These are phyloP conservation scores for Galium porrigens DNA, from an alignment of 305 asterid genomes.

Conservation along the genomic window DNA sequence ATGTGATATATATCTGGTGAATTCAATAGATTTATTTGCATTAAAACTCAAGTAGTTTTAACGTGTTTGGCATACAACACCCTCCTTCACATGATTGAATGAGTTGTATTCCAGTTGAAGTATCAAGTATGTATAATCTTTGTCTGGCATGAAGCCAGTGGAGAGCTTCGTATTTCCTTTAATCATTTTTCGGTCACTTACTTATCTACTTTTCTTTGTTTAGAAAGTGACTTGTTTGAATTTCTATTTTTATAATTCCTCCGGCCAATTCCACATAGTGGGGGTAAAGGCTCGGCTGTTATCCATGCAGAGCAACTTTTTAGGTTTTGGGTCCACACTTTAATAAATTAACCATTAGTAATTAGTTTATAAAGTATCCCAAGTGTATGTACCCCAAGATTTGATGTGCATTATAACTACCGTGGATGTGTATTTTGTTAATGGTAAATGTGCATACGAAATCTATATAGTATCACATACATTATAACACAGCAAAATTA, in stretches of 20 bases:
- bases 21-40: not conserved
- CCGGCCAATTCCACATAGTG: not conserved
- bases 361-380: too few relatives aligned
- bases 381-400: too few relatives aligned
- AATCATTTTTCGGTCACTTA: not conserved
- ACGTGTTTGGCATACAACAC: not conserved
- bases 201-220: not conserved
- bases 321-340: too few relatives aligned
- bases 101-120: not conserved
- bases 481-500: too few relatives aligned
- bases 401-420: too few relatives aligned
- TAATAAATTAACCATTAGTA: too few relatives aligned
- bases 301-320: too few relatives aligned
- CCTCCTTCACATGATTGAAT: not conserved
- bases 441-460: too few relatives aligned
- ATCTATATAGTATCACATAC: too few relatives aligned
- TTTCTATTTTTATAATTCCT: not conserved
- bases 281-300: not conserved
- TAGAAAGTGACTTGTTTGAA: not conserved
- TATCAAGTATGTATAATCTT: not conserved
- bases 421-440: too few relatives aligned
- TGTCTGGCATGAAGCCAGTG: not conserved
- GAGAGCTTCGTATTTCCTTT: not conserved
- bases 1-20: not conserved
- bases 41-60: not conserved